Base-by-base conservation (phyloP, 768 basidiomycete species). In the Termitomyces sp. region DNA sequence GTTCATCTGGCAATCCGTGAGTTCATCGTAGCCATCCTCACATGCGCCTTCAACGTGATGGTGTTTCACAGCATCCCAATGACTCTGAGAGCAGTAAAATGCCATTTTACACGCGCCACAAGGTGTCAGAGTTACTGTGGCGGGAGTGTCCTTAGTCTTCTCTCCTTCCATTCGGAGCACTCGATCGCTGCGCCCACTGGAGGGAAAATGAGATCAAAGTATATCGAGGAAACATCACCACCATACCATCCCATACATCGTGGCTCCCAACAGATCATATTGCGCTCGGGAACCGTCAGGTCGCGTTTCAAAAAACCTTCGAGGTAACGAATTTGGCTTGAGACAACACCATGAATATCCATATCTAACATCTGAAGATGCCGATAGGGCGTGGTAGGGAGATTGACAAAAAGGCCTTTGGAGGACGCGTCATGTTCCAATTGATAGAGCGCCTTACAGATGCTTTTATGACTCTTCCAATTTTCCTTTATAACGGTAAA, bases 401-500 rank as follows among this genome's bases (percentile, higher is more conserved):
- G 57, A 64, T 65, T 1, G 52, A 55, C 15, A 61, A 57, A 1
- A 24, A 63, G 27, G 39, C 61, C 53, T 22, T 24, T 11, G 18
- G 45, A 50, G 2, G 44, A 51, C 11, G 58, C 42, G 27, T 68
- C 63, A 0, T 58, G 58, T 52, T 73, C 72, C 8, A 71, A n/a
- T 4, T 58, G 46, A 39, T 66, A 54, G 6, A 73, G 64, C 0
- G 68, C 71, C 57, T 72, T 73, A 68, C 74, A 76, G 4, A 73
- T 59, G 6, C 31, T 54, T 63, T 73, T 75, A 52, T 76, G 73
- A 22, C 55, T 59, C 4, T 58, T 27, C 73, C 73, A 75, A 56
- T 73, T 65, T 6, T 52, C 65, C 73, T 55, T 30, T 6, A 45
- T 37, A 9, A 30, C 4, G 6, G n/a, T 30, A 18, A n/a, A 30